phyloP scores from a whole-genome alignment of 2,329 filamentous ascomycete species.

The Rutstroemia sp. region DNA sequence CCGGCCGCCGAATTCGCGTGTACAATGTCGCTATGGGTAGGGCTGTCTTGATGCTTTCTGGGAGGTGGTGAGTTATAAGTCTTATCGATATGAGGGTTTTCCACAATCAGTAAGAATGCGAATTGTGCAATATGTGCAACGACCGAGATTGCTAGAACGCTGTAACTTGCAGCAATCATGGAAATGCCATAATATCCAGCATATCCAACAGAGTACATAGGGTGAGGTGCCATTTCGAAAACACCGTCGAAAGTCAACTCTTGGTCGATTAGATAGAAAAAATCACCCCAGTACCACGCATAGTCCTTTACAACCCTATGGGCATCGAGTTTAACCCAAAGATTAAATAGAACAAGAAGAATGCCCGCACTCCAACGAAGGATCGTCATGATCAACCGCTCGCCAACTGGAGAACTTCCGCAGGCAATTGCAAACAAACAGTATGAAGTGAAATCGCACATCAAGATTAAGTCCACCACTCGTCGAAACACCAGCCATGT shows the following conservation, averaged over 20 bases:
- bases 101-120: conserved; percentile 81
- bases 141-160: conserved; percentile 94
- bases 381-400: conserved; percentile 60
- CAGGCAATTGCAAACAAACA: conserved; percentile 92
- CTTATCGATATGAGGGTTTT: conserved; percentile 97
- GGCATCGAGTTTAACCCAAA: conserved; percentile 97
- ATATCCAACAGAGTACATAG: conserved; percentile 98
- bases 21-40: conserved; percentile 28
- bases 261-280: conserved; percentile 97
- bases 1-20: conserved; percentile 30
- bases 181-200: conserved; percentile 98
- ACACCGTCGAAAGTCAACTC: conserved; percentile 97
- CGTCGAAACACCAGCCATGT: conserved; percentile 96
- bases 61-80: conserved; percentile 89
- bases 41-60: conserved; percentile 39
- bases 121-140: conserved; percentile 91
- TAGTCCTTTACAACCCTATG: conserved; percentile 98
- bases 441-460: conserved; percentile 98
- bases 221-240: conserved; percentile 97
- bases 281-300: conserved; percentile 99
- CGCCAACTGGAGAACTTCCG: conserved; percentile 64
- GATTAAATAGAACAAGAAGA: conserved; percentile 79
- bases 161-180: conserved; percentile 96
- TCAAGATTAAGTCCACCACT: conserved; percentile 91
- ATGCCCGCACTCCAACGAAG: conserved; percentile 76